Evolutionary conservation across 2,329 filamentous ascomycete species (phyloP), one percentile per base, ranked within the genome.

Genomic region (Bertia moriformis): DNA sequence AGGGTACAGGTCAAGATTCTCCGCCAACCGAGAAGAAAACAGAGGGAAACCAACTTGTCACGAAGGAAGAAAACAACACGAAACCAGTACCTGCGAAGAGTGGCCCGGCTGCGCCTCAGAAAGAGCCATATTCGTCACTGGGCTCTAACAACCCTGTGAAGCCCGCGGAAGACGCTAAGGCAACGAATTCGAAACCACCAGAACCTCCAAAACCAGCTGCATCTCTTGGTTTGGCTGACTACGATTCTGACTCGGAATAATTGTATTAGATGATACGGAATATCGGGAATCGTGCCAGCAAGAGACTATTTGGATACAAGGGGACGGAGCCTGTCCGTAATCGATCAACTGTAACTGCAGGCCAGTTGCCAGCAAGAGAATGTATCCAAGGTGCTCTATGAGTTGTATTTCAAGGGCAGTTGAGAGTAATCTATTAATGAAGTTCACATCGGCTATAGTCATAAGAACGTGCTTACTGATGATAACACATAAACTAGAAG

Each of bases 1-100:
- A 49, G 5, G 48, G 49, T 14, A 48, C 45, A 4, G 40, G 7
- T 29, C 10, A 35, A 35, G 12, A 15, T 7, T 15, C 15, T 35
- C n/a, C 24, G 24, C 24, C 24, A 10, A 29, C 10, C 24, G 24
- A 29, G 15, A 35, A 15, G 10, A 35, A 35, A 35, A 7, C 32
- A 17, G 32, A 10, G 10, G 15, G 17, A 35, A 35, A 14, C 7
- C 32, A 12, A 18, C 15, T 15, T 29, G 32, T 18, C 15, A 14
- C 32, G 15, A 35, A 35, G 17, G 32, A 10, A 15, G 7, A 17
- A 35, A 10, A 35, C 15, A 35, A 35, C 7, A 18, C 22, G n/a
- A 27, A 7, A 27, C 22, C 7, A 27, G 22, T 27, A n/a, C n/a
- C 22, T n/a, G 7, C 22, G n/a, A n/a, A 27, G 22, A 27, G 7